Evolutionary conservation across 306 rosid genomes (phyloP), one percentile per base, ranked within the genome.

Genomic region (Dicorynia guianensis): DNA sequence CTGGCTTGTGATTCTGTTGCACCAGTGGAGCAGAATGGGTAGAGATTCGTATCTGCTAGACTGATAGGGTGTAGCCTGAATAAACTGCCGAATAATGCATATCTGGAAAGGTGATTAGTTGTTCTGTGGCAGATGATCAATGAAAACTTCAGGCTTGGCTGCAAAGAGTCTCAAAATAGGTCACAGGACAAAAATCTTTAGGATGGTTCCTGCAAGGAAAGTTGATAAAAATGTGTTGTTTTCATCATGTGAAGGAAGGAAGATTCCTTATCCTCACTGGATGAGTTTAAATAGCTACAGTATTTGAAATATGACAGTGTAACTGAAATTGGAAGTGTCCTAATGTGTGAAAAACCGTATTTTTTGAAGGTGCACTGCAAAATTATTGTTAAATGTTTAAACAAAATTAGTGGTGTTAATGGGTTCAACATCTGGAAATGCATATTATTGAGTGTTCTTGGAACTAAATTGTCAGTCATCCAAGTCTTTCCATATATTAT

Each of bases 361-460:
- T 60, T 49, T 19, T 25, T 59, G 46, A 11, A 34, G 63, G 50
- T 60, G 60, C 48, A 44, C 13, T 47, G 15, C 6, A 14, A 50
- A 63, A 19, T 62, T 9, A 18, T 74, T 39, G 11, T 30, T 11
- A 3, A 35, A 52, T 17, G 18, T 52, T 5, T 39, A 15, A 5
- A 50, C 8, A 19, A 53, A 15, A n/a, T 7, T 63, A 58, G 34
- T 59, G 49, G 58, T 34, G 14, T 34, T 48, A 47, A 47, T 69
- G 63, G 17, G 67, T 58, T 58, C 57, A 72, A 20, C 44, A 58
- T 58, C 18, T 75, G 55, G 13, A 53, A 53, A 53, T 64, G 35
- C 53, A 52, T 14, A 54, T 63, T 56, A 46, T 40, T 44, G 25
- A 76, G 49, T 1, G 67, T 66, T 17, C 66, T 30, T 7, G 39